Evolutionary conservation across 805 yeast genomes (phyloP), one percentile per base, ranked within the genome.

Genomic region (Candida xiaguanensis): DNA sequence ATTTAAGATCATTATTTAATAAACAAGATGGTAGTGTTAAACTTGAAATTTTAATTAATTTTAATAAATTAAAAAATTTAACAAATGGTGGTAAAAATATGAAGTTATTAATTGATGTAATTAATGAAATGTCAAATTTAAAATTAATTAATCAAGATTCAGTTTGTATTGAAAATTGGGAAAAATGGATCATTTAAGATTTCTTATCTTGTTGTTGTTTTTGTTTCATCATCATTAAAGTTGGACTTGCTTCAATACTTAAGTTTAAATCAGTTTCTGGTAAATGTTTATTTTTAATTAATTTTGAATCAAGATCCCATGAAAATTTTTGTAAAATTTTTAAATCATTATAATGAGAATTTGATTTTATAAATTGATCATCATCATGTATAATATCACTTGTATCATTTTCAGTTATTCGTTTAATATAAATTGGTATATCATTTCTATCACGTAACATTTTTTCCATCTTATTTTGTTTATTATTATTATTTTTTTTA

Each of bases 361-460:
- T 72, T 15, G 31, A 5, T 24, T 79, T 66, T 15, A 74, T 82
- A 59, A 75, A 82, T 55, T 74, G 70, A 17, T 65, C 61, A 45
- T 41, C 65, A 49, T 50, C 74, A 38, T 66, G 65, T 13, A 67
- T 47, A 31, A 61, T 58, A 2, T 66, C 65, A 7, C 45, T 50
- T 1, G 58, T 53, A 42, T 61, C 59, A 16, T 50, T 50, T 49
- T 74, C 75, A 4, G 53, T 36, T 23, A 49, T 80, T 71, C 53
- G 77, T 63, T 50, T 77, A 52, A 66, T 87, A 78, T 45, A 77
- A 59, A n/a, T 46, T 1, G 96, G 95, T 28, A 78, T 78, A 52
- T 88, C 96, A 44, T 80, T 84, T 39, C 90, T 56, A 23, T 84
- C 77, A 35, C 95, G 61, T 0, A 84, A 72, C 7, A 75, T 38